phyloP scores from a whole-genome alignment of 352 stramenopile species.

The Phytophthora syringae region DNA sequence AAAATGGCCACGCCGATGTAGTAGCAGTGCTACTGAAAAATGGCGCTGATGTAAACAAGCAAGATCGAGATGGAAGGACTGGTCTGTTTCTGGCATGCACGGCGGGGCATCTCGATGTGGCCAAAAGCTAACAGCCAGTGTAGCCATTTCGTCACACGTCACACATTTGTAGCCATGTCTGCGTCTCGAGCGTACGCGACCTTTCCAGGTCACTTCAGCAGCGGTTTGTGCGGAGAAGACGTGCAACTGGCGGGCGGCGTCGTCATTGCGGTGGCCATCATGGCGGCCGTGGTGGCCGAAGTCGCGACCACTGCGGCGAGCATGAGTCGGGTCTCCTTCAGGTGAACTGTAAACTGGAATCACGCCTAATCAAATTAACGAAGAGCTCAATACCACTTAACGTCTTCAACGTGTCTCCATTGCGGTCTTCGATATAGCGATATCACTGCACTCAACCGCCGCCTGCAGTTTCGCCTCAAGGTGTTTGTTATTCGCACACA shows the following conservation, averaged over 20 bases:
- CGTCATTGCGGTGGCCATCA: slow-evolving; percentile 24
- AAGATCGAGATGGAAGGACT: background rate
- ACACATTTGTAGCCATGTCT: too few relatives aligned
- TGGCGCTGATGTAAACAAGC: background rate
- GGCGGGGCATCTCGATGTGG: background rate
- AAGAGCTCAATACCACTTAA: slow-evolving; percentile 1
- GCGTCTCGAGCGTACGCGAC: slow-evolving; percentile 21
- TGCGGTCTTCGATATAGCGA: too few relatives aligned
- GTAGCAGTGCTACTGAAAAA: background rate
- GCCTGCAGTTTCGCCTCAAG: slow-evolving; percentile 8
- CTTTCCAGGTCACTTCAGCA: slow-evolving; percentile 31
- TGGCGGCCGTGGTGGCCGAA: slow-evolving; percentile 20
- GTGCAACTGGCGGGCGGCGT: slow-evolving; percentile 29
- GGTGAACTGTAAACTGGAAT: slow-evolving; percentile 27
- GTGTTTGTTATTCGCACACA: background rate
- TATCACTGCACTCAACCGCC: slow-evolving; percentile 8
- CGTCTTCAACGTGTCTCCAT: too few relatives aligned
- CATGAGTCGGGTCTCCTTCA: slow-evolving; percentile 19
- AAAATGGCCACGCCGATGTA: background rate
- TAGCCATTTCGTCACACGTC: slow-evolving; percentile 23
- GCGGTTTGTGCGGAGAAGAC: slow-evolving; percentile 29
- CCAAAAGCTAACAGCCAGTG: too few relatives aligned
- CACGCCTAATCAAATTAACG: slow-evolving; percentile 21
- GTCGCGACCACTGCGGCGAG: slow-evolving; percentile 22
- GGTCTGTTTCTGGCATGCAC: background rate